These are phyloP conservation scores for Tremella yokohamensis DNA, from an alignment of 768 basidiomycete species.

Conservation along the genomic window DNA sequence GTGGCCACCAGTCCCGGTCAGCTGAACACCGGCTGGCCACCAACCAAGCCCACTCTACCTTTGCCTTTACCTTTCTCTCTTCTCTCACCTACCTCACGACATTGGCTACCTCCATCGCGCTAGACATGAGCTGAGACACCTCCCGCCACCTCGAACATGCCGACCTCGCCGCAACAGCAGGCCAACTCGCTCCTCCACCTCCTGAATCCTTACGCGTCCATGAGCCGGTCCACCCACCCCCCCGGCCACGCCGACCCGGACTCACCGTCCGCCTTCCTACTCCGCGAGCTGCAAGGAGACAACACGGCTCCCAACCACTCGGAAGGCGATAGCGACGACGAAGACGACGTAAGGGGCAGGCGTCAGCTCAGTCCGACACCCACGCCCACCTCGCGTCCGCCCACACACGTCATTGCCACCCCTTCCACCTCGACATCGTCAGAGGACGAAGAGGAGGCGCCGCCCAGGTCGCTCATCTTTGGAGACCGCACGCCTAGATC, in stretches of 20 bases:
- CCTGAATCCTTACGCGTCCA: conserved; percentile 37
- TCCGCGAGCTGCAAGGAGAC: conserved; percentile 38
- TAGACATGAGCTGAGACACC: too few relatives aligned
- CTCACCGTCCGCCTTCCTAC: conserved; percentile 38
- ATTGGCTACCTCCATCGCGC: too few relatives aligned
- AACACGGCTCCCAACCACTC: neutral
- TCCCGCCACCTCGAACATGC: conserved; percentile 6
- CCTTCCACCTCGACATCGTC: conserved; percentile 12
- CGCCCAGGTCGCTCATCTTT: conserved; percentile 27
- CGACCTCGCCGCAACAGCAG: conserved; percentile 13
- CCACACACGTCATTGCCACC: conserved; percentile 13
- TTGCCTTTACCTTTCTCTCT: neutral
- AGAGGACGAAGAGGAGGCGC: conserved; percentile 22
- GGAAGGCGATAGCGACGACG: conserved; percentile 6
- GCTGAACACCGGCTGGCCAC: neutral
- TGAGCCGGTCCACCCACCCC: conserved; percentile 23
- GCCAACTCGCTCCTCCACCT: conserved; percentile 25
- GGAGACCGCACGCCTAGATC: conserved; percentile 21
- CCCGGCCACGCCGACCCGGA: conserved; percentile 28
- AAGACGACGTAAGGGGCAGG: neutral
- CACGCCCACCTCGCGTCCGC: conserved; percentile 17
- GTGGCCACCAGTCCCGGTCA: too few relatives aligned
- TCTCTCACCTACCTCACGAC: neutral
- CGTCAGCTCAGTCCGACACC: conserved; percentile 16
- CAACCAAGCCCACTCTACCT: too few relatives aligned